phyloP scores from a whole-genome alignment of 1,139 yeast genomes.

The Suhomyces ambrosiae region DNA sequence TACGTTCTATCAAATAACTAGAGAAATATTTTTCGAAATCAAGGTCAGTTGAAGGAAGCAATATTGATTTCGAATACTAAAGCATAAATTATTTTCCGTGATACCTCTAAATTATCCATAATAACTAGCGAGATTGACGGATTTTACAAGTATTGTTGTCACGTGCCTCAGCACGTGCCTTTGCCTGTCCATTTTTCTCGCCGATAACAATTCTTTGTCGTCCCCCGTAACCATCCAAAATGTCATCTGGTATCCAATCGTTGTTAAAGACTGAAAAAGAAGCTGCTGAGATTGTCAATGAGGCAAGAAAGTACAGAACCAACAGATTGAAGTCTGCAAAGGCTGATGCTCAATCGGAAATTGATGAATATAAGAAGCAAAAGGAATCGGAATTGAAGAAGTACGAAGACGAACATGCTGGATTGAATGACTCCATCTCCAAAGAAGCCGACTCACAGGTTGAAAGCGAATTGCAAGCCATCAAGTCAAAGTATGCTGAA shows the following conservation, averaged over 20 bases:
- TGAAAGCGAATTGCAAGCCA: constrained; percentile 59
- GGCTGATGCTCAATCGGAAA: constrained; percentile 87
- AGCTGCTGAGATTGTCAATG: constrained; percentile 91
- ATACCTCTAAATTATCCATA: no score
- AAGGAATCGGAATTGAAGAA: constrained; percentile 82
- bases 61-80: no score
- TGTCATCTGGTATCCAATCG: constrained; percentile 34
- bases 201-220: constrained; percentile 1
- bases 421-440: constrained; percentile 66
- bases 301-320: constrained; percentile 84
- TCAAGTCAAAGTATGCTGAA: constrained; percentile 61
- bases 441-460: constrained; percentile 70
- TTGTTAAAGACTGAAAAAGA: constrained; percentile 80
- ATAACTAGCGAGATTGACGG: no score
- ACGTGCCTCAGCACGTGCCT: not conserved
- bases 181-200: not conserved
- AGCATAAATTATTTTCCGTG: no score
- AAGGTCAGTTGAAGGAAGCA: no score
- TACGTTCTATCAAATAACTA: no score
- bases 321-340: constrained; percentile 92
- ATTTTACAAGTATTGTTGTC: no score
- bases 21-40: no score
- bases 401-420: constrained; percentile 69
- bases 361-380: constrained; percentile 79
- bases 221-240: constrained; percentile 10